Conservation (phyloP, 257 asterid species). For the Penstemon eatonii region DNA sequence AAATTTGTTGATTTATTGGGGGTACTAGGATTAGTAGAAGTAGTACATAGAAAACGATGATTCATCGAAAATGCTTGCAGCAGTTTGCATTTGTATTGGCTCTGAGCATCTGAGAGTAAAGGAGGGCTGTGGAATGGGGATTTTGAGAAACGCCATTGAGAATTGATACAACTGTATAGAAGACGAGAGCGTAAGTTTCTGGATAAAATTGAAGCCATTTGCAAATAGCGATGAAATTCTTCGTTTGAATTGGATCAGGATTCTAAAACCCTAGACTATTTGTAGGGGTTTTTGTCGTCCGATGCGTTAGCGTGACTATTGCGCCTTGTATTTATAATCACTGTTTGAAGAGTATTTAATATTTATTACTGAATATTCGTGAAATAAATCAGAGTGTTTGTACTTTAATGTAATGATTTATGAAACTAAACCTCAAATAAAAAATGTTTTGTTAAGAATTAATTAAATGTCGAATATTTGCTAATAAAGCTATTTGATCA, state of each 20-base stretch:
- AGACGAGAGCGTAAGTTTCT: conserved; percentile 35
- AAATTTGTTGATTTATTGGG: conserved; percentile 37
- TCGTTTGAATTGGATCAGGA: not conserved
- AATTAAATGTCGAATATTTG: no score
- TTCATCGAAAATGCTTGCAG: conserved; percentile 4
- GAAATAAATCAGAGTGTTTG: no score
- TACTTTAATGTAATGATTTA: no score
- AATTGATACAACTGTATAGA: conserved; percentile 27
- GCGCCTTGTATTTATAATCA: no score
- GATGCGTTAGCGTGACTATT: no score
- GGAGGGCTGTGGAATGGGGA: conserved; percentile 23
- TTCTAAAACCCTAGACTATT: conserved; percentile 20
- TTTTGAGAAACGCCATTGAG: conserved; percentile 24
- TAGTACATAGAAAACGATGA: conserved; percentile 41
- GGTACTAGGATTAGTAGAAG: conserved; percentile 24
- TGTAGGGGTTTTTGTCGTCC: no score
- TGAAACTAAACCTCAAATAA: no score
- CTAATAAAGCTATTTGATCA: no score
- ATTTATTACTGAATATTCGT: no score
- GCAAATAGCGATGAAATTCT: not conserved
- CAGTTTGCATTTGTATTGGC: conserved; percentile 26
- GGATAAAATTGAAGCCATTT: conserved; percentile 42
- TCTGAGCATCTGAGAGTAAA: conserved; percentile 7
- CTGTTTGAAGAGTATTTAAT: no score
- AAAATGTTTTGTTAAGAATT: no score